Evolutionary conservation across 495 filamentous ascomycete species (phyloP), one percentile per base, ranked within the genome.

Genomic region (Hyaloscypha bicolor): DNA sequence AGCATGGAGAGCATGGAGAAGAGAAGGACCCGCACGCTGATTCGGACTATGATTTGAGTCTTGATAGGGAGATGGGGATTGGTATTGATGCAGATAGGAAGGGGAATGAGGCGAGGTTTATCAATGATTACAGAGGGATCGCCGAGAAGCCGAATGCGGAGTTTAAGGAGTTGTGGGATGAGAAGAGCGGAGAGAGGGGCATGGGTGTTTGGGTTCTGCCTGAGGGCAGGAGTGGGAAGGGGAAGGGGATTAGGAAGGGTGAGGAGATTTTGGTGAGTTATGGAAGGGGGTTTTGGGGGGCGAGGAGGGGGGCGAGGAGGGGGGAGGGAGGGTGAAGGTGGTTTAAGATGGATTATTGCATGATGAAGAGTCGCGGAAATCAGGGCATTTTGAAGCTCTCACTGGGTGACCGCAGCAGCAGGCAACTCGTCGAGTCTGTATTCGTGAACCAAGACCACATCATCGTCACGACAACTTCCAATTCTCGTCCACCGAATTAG

Each of bases 51-150:
- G 90, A 93, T 73, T 78, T 93, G 2, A 84, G 80, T 71, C 76
- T 92, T 0, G 84, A 87, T 72, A 77, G 84, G 37, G 85, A 87
- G 4, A 69, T 71, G 4, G 84, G 81, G 29, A 74, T 92, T 0
- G 87, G 86, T 6, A 81, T 92, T 19, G 90, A 93, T 72, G 90
- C 89, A 3, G 79, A 74, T 8, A 78, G 73, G 12, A 73, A 72
- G 55, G 90, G 90, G 4, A 92, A 91, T 69, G 90, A 93, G 76
- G 88, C 85, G 4, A 76, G 90, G 11, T 92, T 90, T 74, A 80
- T 90, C 37, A 93, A 93, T 70, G 90, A 93, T 75, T 93, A 90
- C 69, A 82, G 90, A 21, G 89, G 90, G 1, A 80, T 92, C 5
- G 75, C 75, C 0, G 77, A 73, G 12, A 65, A 64, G 35, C 69